Evolutionary conservation across 2,329 filamentous ascomycete genomes (phyloP).

Genomic region (Emergomyces africanus): DNA sequence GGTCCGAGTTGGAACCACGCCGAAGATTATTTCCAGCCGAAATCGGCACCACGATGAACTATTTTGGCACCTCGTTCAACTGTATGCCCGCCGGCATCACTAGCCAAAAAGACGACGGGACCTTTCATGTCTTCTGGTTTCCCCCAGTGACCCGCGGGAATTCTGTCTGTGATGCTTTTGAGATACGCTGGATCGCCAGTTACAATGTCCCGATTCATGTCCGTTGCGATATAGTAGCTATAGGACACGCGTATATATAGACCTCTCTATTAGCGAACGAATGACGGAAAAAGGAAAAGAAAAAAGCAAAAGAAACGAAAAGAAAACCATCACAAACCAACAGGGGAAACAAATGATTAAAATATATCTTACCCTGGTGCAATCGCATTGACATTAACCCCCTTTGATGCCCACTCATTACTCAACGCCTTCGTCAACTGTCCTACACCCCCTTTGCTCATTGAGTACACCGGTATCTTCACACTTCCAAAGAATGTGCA

Average conservation of each 20-base stretch:
- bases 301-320: neutral
- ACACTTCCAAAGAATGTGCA: constrained; percentile 76
- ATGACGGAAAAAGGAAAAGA: too few species aligned
- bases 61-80: too few species aligned
- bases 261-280: neutral
- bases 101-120: constrained; percentile 9
- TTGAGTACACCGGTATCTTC: constrained; percentile 77
- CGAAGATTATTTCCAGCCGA: too few species aligned
- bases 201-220: constrained; percentile 2
- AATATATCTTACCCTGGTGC: constrained; percentile 56
- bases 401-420: constrained; percentile 70
- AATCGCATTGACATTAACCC: constrained; percentile 75
- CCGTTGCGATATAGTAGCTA: constrained; percentile 46
- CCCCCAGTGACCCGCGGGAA: constrained; percentile 10
- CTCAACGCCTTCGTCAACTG: constrained; percentile 74
- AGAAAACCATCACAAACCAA: neutral
- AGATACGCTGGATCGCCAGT: neutral
- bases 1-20: too few species aligned
- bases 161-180: constrained; percentile 5
- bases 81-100: constrained; percentile 10
- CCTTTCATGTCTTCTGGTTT: constrained; percentile 10
- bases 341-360: neutral
- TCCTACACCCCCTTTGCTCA: constrained; percentile 70
- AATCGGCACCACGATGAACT: too few species aligned
- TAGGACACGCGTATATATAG: neutral